Evolutionary conservation across 2,329 filamentous ascomycete genomes (phyloP), one percentile per base, ranked within the genome.

Genomic region (Cladosporium phlei): DNA sequence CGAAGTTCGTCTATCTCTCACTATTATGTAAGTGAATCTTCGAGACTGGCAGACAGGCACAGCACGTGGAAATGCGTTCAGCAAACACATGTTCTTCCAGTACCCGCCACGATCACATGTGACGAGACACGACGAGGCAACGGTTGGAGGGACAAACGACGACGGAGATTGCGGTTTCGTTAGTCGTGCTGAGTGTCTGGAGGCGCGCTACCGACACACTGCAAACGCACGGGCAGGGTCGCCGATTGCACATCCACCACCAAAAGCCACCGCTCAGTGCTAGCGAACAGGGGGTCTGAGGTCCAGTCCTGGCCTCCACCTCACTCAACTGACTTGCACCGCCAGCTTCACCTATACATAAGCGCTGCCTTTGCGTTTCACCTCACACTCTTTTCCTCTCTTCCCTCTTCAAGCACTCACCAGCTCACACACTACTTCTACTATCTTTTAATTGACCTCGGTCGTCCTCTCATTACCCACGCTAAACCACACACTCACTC

Each of bases 391-490:
- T 38, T 32, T 30, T 46, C n/a, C 38, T 29, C 25, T 40, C 14
- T 47, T 27, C 34, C 10, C n/a, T 28, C 44, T 16, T 33, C 44
- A 47, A 20, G 34, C 37, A 39, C 34, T 38, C 33, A 33, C 17
- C 21, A 16, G 28, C 29, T 19, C 22, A 33, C 12, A 33, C 33
- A 44, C 22, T 24, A 37, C 42, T 45, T 29, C 22, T 45, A 37
- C 12, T 30, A 37, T 37, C 42, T 45, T 45, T 35, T 48, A 48
- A 48, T 48, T 48, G 46, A 48, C 46, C 32, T 44, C 32, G 46
- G 46, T 48, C 46, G 46, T 48, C 46, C 46, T 27, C 44, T 48
- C 46, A 27, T 44, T 43, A 37, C 37, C 46, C 43, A 33, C 46
- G 24, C 29, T 30, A 34, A 46, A 3, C 37, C 22, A 47, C 10